phyloP scores from a whole-genome alignment of 441 rosid species.

The Croton laevigatus region DNA sequence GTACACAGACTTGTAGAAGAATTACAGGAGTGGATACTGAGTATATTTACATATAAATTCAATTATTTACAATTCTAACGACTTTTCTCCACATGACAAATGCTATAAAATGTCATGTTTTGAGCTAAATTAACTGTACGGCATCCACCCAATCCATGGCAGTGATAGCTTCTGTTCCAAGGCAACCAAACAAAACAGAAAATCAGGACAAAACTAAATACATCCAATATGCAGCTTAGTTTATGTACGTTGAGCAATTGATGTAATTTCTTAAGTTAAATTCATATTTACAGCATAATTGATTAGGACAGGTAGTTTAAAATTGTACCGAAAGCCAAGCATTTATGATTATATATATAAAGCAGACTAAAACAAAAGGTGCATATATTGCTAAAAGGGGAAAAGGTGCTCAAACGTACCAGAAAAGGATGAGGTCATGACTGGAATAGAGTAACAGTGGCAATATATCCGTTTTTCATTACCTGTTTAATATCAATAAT shows the following conservation, averaged over 20 bases:
- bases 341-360: no score
- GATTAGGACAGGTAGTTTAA: background rate
- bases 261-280: background rate
- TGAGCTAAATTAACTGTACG: conserved; percentile 18
- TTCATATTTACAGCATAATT: background rate
- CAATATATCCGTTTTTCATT: conserved; percentile 92
- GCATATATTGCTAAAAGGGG: background rate
- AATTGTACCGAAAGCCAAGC: background rate
- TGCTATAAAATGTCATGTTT: background rate
- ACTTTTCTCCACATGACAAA: conserved; percentile 3
- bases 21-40: background rate
- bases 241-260: background rate
- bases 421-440: conserved; percentile 39
- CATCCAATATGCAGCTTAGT: background rate
- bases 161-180: conserved; percentile 8
- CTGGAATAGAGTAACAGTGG: conserved; percentile 88
- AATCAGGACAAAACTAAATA: background rate
- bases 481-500: conserved; percentile 46
- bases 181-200: background rate
- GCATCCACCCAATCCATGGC: conserved; percentile 21
- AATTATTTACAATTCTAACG: conserved; percentile 26
- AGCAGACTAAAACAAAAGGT: background rate
- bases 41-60: conserved; percentile 10
- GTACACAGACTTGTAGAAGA: background rate
- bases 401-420: conserved; percentile 23